Percentiles rank a stretch among this genome's conserved stretches.
Conservation (phyloP, 495 filamentous ascomycete species). For the Penicillium paradoxum region DNA sequence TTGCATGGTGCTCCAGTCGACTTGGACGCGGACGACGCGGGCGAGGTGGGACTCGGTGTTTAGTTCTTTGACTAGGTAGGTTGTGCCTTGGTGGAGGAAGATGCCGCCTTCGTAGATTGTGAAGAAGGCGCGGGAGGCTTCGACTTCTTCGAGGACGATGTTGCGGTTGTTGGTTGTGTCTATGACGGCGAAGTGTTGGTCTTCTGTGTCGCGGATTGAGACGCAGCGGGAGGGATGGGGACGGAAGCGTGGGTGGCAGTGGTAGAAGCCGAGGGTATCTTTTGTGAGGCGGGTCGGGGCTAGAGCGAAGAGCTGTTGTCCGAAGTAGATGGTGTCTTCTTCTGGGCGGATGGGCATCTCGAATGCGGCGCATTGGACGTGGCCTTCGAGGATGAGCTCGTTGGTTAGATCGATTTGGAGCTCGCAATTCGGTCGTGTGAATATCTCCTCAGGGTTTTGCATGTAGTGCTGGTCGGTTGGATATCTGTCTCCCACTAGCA, state of each 20-base stretch:
- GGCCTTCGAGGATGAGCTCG: conserved; percentile 85
- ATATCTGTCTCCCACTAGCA: conserved; percentile 88
- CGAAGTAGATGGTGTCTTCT: conserved; percentile 77
- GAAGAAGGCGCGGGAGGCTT: conserved; percentile 90
- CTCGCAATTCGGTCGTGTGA: conserved; percentile 83
- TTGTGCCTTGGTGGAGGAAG: conserved; percentile 91
- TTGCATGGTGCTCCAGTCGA: conserved; percentile 93
- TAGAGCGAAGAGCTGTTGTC: conserved; percentile 65
- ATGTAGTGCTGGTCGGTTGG: conserved; percentile 95
- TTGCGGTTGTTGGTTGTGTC: conserved; percentile 81
- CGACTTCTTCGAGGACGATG: conserved; percentile 87
- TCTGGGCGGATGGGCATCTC: conserved; percentile 84
- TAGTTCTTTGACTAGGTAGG: conserved; percentile 88
- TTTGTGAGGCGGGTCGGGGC: conserved; percentile 68
- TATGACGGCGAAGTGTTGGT: conserved; percentile 88
- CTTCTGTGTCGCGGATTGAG: conserved; percentile 86
- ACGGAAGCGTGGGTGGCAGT: conserved; percentile 83
- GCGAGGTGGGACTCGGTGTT: conserved; percentile 72
- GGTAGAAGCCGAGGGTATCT: conserved; percentile 76
- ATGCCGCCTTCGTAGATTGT: conserved; percentile 97
- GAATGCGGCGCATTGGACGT: conserved; percentile 91
- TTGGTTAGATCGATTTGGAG: conserved; percentile 88
- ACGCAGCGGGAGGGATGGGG: conserved; percentile 80
- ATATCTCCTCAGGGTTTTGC: conserved; percentile 95
- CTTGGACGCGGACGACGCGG: conserved; percentile 70